These are phyloP conservation scores for Blastobotrys niveus DNA, from an alignment of 1,139 yeast species.

Conservation along the genomic window DNA sequence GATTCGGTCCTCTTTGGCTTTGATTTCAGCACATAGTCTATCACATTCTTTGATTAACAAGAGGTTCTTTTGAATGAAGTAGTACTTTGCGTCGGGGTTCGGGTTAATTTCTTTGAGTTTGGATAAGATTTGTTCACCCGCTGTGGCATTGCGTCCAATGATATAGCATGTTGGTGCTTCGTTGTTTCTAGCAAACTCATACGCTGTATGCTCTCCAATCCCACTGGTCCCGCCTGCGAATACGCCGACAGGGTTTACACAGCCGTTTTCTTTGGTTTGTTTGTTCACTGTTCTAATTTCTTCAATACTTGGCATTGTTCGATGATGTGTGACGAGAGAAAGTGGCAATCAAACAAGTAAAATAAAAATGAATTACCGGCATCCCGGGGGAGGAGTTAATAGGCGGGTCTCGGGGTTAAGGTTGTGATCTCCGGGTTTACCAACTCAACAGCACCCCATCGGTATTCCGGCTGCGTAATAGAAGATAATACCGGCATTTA, in stretches of 20 bases:
- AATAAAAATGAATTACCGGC: too few relatives aligned
- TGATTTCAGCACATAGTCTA: conserved; percentile 21
- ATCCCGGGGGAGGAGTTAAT: too few relatives aligned
- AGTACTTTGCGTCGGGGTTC: conserved; percentile 20
- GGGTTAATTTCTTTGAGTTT: conserved; percentile 26
- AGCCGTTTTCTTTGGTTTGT: background rate
- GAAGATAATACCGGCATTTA: too few relatives aligned
- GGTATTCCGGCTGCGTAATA: too few relatives aligned
- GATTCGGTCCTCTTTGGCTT: conserved; percentile 25
- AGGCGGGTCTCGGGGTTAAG: too few relatives aligned
- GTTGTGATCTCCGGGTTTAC: too few relatives aligned
- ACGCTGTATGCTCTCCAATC: conserved; percentile 32
- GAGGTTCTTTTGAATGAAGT: conserved; percentile 27
- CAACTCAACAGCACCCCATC: too few relatives aligned
- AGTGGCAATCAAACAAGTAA: too few relatives aligned
- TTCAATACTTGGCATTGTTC: conserved; percentile 1
- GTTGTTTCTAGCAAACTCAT: conserved; percentile 28
- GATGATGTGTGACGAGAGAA: too few relatives aligned
- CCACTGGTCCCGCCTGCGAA: conserved; percentile 35
- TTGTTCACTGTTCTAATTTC: conserved; percentile 5
- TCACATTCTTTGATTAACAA: conserved; percentile 27
- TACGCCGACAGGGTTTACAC: conserved; percentile 27
- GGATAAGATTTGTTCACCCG: conserved; percentile 23
- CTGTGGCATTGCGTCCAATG: conserved; percentile 28
- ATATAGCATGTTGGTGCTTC: conserved; percentile 30